Evolutionary conservation across 176 grass and related monocot genomes (phyloP).

Genomic region (Ampelocalamus luodianensis): DNA sequence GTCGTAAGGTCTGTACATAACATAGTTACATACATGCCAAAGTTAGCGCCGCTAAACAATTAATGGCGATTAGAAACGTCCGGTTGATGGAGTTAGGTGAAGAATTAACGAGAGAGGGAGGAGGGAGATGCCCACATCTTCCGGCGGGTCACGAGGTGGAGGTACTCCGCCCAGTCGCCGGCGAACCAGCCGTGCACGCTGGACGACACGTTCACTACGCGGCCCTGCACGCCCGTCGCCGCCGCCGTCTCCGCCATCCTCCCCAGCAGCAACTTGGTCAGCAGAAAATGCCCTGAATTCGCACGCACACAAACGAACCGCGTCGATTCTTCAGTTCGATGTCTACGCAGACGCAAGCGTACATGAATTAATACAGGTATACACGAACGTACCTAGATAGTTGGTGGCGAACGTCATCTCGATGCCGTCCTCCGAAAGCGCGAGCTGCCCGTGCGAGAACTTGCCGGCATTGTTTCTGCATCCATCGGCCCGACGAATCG

Average conservation of each 20-base stretch:
- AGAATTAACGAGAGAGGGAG: too few species aligned
- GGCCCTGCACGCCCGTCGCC: conserved; percentile 64
- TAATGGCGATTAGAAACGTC: not conserved
- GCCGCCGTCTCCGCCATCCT: conserved; percentile 78
- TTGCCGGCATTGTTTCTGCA: conserved; percentile 97
- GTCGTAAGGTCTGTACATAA: conserved; percentile 66
- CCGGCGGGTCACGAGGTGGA: conserved; percentile 68
- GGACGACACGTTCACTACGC: conserved; percentile 90
- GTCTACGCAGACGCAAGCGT: not conserved
- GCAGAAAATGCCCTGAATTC: conserved; percentile 66
- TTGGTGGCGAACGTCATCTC: conserved; percentile 99
- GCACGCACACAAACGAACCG: not conserved
- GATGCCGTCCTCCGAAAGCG: conserved; percentile 88
- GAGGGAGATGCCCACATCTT: conserved; percentile 60
- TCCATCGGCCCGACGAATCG: conserved; percentile 7
- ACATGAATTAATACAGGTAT: not conserved
- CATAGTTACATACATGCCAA: not conserved
- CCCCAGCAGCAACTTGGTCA: conserved; percentile 68
- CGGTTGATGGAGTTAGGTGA: not conserved
- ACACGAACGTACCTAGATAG: conserved; percentile 57
- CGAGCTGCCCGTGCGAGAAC: conserved; percentile 85
- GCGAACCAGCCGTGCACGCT: conserved; percentile 96
- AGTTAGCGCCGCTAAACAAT: not conserved
- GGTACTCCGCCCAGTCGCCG: conserved; percentile 84
- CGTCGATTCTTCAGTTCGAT: not conserved